A percentile compares a stretch with the other conserved stretches of the same genome.
These are phyloP conservation scores for Lizanozyma gosingica DNA, from an alignment of 1,139 yeast species.

Conservation along the genomic window DNA sequence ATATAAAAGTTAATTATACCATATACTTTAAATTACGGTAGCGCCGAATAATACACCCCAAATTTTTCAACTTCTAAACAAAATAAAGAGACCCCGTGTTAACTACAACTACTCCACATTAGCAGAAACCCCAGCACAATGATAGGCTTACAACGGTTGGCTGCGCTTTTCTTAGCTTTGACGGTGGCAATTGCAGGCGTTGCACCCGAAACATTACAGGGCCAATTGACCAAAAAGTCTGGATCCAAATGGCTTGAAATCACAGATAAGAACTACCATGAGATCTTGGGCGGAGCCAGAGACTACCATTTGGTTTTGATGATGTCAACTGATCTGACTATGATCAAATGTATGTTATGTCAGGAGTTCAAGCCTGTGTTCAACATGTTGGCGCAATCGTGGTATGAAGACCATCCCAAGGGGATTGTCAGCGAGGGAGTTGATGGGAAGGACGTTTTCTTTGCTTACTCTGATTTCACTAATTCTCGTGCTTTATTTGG, in stretches of 20 bases:
- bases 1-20: too few relatives aligned
- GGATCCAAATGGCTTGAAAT: slow-evolving; percentile 24
- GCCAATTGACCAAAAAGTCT: neutral
- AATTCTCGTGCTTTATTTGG: slow-evolving; percentile 48
- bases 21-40: too few relatives aligned
- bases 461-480: slow-evolving; percentile 66
- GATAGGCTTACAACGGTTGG: neutral
- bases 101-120: too few relatives aligned
- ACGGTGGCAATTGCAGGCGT: neutral
- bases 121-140: too few relatives aligned
- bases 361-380: slow-evolving; percentile 60
- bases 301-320: slow-evolving; percentile 60
- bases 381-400: slow-evolving; percentile 45
- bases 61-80: too few relatives aligned
- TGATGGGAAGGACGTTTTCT: slow-evolving; percentile 42
- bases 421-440: slow-evolving; percentile 29
- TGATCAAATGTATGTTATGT: slow-evolving; percentile 75
- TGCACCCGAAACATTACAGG: neutral
- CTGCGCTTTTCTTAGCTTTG: neutral
- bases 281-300: slow-evolving; percentile 56
- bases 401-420: slow-evolving; percentile 40
- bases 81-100: too few relatives aligned
- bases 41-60: too few relatives aligned
- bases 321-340: slow-evolving; percentile 66
- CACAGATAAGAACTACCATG: slow-evolving; percentile 53